Conservation (phyloP, 441 rosid genomes). For the Jatropha podagrica region DNA sequence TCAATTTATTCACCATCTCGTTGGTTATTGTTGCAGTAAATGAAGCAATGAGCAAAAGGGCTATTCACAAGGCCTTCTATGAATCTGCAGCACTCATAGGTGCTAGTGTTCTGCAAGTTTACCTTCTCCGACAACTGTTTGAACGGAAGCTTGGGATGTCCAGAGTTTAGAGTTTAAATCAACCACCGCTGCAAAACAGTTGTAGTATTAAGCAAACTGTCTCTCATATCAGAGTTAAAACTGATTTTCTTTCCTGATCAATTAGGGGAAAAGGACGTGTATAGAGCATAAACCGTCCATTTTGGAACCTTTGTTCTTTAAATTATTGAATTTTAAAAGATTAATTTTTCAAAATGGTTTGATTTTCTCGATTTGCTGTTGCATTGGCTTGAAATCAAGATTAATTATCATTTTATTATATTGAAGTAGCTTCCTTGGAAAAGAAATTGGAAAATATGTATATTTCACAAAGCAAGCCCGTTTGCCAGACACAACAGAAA, state of each 20-base stretch:
- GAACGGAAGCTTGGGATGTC: constrained; percentile 69
- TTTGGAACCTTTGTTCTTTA: background rate
- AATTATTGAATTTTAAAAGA: constrained; percentile 10
- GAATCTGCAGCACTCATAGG: constrained; percentile 65
- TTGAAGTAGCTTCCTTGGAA: background rate
- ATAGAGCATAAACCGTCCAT: constrained; percentile 18
- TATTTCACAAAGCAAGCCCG: constrained; percentile 31
- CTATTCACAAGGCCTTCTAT: constrained; percentile 59
- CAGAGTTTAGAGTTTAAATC: constrained; percentile 64
- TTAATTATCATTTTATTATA: background rate
- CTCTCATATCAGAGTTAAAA: constrained; percentile 12
- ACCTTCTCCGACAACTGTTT: constrained; percentile 61
- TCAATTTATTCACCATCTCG: background rate
- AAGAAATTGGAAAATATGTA: constrained; percentile 9
- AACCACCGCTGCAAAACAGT: background rate
- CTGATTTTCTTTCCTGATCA: background rate
- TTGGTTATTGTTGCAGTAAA: constrained; percentile 46
- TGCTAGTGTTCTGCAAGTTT: constrained; percentile 60
- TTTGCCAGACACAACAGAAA: constrained; percentile 32
- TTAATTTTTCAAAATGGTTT: background rate
- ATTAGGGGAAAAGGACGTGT: constrained; percentile 16
- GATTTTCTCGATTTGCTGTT: background rate
- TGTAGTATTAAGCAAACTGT: constrained; percentile 12
- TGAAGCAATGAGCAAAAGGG: constrained; percentile 58
- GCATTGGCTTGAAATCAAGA: too few species aligned